phyloP scores from a whole-genome alignment of 1,284 basidiomycete species.

The Blastosporella zonata region DNA sequence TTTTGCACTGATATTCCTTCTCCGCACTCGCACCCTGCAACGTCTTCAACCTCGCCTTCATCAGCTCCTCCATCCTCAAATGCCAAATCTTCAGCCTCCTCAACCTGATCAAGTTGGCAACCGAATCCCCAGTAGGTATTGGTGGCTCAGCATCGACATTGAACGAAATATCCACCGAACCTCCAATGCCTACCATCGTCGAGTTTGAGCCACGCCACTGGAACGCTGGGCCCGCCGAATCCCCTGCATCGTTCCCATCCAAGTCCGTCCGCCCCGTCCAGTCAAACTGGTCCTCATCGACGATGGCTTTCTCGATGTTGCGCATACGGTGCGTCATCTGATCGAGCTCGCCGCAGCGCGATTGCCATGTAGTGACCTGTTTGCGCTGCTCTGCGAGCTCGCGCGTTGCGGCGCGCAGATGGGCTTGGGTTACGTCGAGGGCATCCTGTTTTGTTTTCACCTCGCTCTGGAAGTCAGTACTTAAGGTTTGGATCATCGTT shows the following conservation, averaged over 20 bases:
- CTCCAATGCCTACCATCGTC: slow-evolving; percentile 51
- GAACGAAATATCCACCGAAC: slow-evolving; percentile 55
- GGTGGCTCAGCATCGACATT: slow-evolving; percentile 65
- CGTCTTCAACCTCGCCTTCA: slow-evolving; percentile 65
- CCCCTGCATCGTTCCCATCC: slow-evolving; percentile 50
- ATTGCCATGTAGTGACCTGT: slow-evolving; percentile 75
- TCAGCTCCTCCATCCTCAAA: slow-evolving; percentile 68
- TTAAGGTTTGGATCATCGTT: slow-evolving; percentile 75
- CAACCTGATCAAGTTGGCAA: slow-evolving; percentile 64
- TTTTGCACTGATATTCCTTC: slow-evolving; percentile 88
- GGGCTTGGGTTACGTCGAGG: slow-evolving; percentile 81
- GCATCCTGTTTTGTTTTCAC: slow-evolving; percentile 85
- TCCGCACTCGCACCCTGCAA: slow-evolving; percentile 80
- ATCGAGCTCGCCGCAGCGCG: slow-evolving; percentile 72
- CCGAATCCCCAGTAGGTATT: slow-evolving; percentile 58
- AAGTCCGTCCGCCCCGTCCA: slow-evolving; percentile 86
- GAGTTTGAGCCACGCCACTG: slow-evolving; percentile 64
- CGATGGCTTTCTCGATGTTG: slow-evolving; percentile 79
- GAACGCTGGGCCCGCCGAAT: slow-evolving; percentile 52
- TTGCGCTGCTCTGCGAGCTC: slow-evolving; percentile 88
- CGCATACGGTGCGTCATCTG: slow-evolving; percentile 73
- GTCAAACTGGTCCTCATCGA: slow-evolving; percentile 76
- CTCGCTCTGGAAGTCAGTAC: slow-evolving; percentile 79
- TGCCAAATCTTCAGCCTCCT: slow-evolving; percentile 83
- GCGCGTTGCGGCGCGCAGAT: slow-evolving; percentile 86